phyloP scores from a whole-genome alignment of 2,329 filamentous ascomycete genomes.

The Neopestalotiopsis clavispora region DNA sequence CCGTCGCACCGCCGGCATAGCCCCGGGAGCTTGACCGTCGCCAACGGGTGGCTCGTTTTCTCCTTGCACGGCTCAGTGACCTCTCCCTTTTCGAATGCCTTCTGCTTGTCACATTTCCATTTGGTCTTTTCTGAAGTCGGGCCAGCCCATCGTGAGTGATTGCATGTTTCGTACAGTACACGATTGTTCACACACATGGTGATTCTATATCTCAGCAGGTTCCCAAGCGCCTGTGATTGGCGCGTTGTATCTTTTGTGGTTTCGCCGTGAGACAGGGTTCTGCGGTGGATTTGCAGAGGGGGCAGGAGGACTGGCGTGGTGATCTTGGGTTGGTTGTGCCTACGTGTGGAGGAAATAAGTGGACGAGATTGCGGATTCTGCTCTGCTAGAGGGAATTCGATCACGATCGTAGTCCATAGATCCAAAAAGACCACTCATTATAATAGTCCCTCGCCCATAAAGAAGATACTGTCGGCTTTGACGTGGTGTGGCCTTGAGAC shows the following conservation, averaged over 20 bases:
- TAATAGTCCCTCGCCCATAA: not conserved
- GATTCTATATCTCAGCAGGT: not conserved
- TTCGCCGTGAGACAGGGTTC: not conserved
- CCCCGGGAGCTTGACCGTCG: constrained; percentile 22
- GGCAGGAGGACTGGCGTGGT: not conserved
- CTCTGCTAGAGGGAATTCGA: not conserved
- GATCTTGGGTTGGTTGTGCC: not conserved
- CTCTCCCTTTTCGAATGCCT: constrained; percentile 20
- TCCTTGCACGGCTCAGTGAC: constrained; percentile 23
- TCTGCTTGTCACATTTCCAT: constrained; percentile 23
- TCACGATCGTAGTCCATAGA: not conserved
- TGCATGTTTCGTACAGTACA: constrained; percentile 31
- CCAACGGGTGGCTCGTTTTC: constrained; percentile 23
- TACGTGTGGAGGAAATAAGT: constrained; percentile 4
- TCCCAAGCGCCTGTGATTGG: not conserved
- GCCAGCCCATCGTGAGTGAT: constrained; percentile 26
- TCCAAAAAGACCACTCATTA: not conserved
- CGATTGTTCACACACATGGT: constrained; percentile 33
- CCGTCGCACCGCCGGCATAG: constrained; percentile 25
- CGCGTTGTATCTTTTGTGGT: not conserved
- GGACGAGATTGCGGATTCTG: constrained; percentile 1
- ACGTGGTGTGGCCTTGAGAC: not conserved
- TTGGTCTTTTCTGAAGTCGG: constrained; percentile 14
- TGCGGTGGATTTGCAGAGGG: not conserved
- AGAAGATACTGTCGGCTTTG: not conserved